Conservation (phyloP, 495 filamentous ascomycete genomes). For the Alectoria sarmentosa region DNA sequence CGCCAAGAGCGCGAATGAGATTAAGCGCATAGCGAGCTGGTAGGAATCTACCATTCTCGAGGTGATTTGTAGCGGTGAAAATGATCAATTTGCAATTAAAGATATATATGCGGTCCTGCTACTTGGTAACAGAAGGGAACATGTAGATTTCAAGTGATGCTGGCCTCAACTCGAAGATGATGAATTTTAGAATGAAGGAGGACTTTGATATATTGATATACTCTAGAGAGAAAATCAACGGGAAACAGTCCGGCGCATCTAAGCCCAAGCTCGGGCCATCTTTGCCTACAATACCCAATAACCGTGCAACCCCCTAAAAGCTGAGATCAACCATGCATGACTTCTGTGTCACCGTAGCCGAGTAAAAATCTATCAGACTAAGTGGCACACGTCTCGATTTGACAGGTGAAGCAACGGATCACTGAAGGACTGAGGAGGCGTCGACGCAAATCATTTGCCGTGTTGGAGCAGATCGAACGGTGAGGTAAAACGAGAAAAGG, state of each 20-base stretch:
- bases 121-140: no score
- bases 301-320: neutral
- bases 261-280: neutral
- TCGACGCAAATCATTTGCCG: neutral
- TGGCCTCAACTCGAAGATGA: no score
- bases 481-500: neutral
- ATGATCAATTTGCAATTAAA: no score
- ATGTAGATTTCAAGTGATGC: no score
- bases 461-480: neutral
- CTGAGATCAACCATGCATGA: neutral
- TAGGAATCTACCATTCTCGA: no score
- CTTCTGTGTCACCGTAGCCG: neutral
- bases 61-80: no score
- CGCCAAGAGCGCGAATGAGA: no score
- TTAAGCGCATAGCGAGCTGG: no score
- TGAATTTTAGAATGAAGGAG: neutral
- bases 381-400: neutral
- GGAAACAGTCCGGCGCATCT: neutral
- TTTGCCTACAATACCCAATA: neutral
- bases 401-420: neutral
- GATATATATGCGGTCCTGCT: no score
- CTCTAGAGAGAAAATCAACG: neutral
- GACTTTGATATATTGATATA: no score
- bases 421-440: neutral
- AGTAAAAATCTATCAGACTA: neutral